phyloP scores from a whole-genome alignment of 129 eudicot genomes.

The sunflower (Helianthus annuus) region DNA sequence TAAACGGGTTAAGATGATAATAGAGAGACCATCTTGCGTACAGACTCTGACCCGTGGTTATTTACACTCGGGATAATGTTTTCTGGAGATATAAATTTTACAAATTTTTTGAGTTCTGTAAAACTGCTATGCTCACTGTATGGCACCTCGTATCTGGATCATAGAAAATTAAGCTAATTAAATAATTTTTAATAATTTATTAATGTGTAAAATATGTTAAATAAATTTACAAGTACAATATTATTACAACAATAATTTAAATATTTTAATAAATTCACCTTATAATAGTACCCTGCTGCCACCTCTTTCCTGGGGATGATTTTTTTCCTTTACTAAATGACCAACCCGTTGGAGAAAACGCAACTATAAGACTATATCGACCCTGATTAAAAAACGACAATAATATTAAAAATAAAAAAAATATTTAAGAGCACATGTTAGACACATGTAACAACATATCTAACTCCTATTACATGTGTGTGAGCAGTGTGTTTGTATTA shows the following conservation, averaged over 20 bases:
- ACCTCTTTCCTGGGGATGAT: constrained; percentile 86
- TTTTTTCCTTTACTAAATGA: constrained; percentile 90
- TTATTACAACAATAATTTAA: not conserved
- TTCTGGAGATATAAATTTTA: constrained; percentile 75
- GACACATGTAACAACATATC: not conserved
- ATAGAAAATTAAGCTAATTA: not conserved
- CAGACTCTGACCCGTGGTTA: constrained; percentile 65
- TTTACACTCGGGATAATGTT: constrained; percentile 90
- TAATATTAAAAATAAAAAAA: not conserved
- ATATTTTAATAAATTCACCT: constrained; percentile 40
- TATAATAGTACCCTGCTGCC: constrained; percentile 95
- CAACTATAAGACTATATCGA: constrained; percentile 78
- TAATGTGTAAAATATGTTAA: not conserved
- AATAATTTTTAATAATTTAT: not conserved
- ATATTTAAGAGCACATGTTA: not conserved
- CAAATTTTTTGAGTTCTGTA: constrained; percentile 81
- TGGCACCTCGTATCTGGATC: constrained; percentile 90
- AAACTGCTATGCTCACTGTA: constrained; percentile 96
- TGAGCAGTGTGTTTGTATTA: not conserved
- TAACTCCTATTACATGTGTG: not conserved
- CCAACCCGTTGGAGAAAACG: constrained; percentile 99
- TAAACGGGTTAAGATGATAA: constrained; percentile 42
- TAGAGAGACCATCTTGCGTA: constrained; percentile 55
- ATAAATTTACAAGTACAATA: not conserved
- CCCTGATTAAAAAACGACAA: constrained; percentile 41